Percentiles rank a stretch among this genome's conserved stretches.
Evolutionary conservation across 805 yeast species (phyloP).

Genomic region (Yarrowia porcina): DNA sequence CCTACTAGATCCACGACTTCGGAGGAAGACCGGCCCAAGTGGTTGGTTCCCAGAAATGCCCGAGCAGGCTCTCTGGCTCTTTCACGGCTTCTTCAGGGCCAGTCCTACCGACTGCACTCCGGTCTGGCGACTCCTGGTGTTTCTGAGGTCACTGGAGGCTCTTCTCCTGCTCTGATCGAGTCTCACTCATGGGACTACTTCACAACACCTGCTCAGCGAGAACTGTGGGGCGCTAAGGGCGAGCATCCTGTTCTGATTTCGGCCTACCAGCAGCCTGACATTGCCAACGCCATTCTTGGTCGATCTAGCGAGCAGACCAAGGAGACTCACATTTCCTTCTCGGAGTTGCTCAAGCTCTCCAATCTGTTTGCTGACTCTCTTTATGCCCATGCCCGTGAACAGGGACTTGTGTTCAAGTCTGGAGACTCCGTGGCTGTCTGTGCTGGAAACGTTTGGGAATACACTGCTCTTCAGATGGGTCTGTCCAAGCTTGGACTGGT

Average conservation of each 20-base stretch:
- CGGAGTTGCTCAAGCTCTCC: constrained; percentile 16
- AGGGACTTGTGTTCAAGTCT: not conserved
- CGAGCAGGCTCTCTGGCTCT: not conserved
- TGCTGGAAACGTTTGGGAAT: constrained; percentile 36
- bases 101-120: not conserved
- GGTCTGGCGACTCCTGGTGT: not conserved
- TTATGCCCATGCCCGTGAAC: constrained; percentile 9
- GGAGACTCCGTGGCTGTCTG: constrained; percentile 36
- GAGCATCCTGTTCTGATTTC: constrained; percentile 9
- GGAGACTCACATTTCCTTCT: constrained; percentile 9
- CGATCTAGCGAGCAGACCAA: not conserved
- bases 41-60: not conserved
- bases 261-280: constrained; percentile 1
- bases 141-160: constrained; percentile 13
- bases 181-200: constrained; percentile 17
- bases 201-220: not conserved
- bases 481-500: constrained; percentile 35
- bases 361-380: constrained; percentile 15
- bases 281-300: not conserved
- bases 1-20: not conserved
- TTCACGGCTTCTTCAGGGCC: not conserved
- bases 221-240: constrained; percentile 2
- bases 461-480: constrained; percentile 34
- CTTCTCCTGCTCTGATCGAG: constrained; percentile 15
- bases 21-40: constrained; percentile 1